Conservation (phyloP, 805 yeast genomes). For the Lachancea waltii region DNA sequence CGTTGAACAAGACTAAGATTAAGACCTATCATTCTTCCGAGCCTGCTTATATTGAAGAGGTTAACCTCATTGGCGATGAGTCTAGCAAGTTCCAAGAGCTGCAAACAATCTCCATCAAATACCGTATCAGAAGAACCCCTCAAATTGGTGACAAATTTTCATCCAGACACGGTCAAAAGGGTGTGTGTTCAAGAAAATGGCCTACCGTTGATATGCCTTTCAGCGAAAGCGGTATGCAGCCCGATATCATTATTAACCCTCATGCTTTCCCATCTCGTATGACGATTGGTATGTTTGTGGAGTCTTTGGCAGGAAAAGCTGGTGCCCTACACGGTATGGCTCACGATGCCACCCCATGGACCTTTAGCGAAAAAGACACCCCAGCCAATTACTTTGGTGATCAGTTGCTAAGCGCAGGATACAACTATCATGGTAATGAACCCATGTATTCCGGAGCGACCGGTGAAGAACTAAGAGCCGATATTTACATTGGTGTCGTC, state of each 20-base stretch:
- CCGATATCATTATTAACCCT: slow-evolving; percentile 95
- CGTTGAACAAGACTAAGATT: slow-evolving; percentile 81
- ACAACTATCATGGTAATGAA: slow-evolving; percentile 96
- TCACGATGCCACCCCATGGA: slow-evolving; percentile 97
- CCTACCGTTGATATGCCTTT: slow-evolving; percentile 97
- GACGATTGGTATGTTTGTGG: slow-evolving; percentile 99
- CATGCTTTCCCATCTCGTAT: slow-evolving; percentile 99
- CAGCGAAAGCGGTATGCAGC: slow-evolving; percentile 92
- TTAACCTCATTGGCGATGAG: slow-evolving; percentile 85
- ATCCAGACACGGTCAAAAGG: slow-evolving; percentile 96
- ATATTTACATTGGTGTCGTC: slow-evolving; percentile 93
- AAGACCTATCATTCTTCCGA: slow-evolving; percentile 92
- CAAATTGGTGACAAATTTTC: slow-evolving; percentile 97
- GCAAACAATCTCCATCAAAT: slow-evolving; percentile 80
- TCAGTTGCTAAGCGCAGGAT: slow-evolving; percentile 80
- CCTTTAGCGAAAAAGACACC: slow-evolving; percentile 81
- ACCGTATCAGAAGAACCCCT: slow-evolving; percentile 86
- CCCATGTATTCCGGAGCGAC: slow-evolving; percentile 99
- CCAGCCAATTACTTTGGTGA: slow-evolving; percentile 98
- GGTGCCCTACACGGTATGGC: slow-evolving; percentile 98
- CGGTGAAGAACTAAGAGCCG: slow-evolving; percentile 94
- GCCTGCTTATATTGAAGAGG: slow-evolving; percentile 93
- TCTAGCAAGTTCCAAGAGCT: slow-evolving; percentile 58
- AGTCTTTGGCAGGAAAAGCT: slow-evolving; percentile 96
- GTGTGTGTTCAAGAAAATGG: slow-evolving; percentile 98